These are phyloP conservation scores for Globisporangium barbulae DNA, from an alignment of 352 stramenopile genomes.

Conservation along the genomic window DNA sequence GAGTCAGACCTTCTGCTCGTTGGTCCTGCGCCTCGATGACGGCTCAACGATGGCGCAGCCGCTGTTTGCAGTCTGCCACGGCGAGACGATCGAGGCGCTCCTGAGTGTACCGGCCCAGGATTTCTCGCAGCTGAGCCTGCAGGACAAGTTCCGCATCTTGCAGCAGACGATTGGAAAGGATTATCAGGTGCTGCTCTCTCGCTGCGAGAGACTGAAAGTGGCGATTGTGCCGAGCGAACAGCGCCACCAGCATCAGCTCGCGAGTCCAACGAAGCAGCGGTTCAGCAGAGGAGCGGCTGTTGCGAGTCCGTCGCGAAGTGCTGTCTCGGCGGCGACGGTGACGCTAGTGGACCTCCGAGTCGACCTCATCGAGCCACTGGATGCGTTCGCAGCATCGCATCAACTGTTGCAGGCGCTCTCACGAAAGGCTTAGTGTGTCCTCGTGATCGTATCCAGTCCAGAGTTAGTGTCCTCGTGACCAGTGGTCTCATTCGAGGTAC, in stretches of 20 bases:
- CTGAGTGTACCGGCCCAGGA: slow-evolving; percentile 38
- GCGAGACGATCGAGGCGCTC: slow-evolving; percentile 34
- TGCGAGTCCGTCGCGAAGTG: not conserved
- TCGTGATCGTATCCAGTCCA: too few species aligned
- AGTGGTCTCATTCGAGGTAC: too few species aligned
- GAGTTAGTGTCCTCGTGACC: too few species aligned
- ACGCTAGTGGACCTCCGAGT: slow-evolving; percentile 24
- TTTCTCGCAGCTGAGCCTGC: slow-evolving; percentile 45
- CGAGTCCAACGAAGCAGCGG: not conserved
- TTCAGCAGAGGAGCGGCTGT: not conserved
- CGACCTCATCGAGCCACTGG: slow-evolving; percentile 33
- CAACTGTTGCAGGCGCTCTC: slow-evolving; percentile 5
- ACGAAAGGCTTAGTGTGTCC: not conserved
- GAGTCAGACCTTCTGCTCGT: slow-evolving; percentile 36
- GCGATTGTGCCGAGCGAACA: not conserved
- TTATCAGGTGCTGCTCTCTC: slow-evolving; percentile 43
- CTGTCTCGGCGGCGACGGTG: not conserved
- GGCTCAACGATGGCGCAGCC: slow-evolving; percentile 14
- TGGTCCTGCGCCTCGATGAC: slow-evolving; percentile 45
- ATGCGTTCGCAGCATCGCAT: slow-evolving; percentile 24
- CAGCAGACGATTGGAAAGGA: slow-evolving; percentile 26
- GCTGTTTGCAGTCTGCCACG: slow-evolving; percentile 40
- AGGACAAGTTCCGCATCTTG: slow-evolving; percentile 33
- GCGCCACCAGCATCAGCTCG: not conserved
- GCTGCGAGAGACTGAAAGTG: slow-evolving; percentile 27